Percentiles rank a stretch among this genome's conserved stretches.
Conservation (phyloP, 148 eudicot species). For the Tetragonia tetragonoides region DNA sequence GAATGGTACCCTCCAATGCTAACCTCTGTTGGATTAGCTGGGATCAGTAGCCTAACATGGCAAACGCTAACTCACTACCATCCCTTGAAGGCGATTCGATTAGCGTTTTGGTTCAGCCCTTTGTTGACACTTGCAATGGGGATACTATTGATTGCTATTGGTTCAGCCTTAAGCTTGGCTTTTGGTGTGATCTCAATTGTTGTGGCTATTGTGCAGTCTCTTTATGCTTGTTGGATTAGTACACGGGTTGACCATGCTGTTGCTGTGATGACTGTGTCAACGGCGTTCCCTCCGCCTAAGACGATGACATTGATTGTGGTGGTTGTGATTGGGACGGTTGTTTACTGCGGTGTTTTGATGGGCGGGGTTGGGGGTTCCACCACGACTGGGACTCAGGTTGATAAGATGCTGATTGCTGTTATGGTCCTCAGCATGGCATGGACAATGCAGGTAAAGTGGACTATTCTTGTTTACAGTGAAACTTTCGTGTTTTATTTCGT, state of each 20-base stretch:
- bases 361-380: constrained; percentile 65
- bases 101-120: constrained; percentile 61
- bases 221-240: constrained; percentile 61
- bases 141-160: constrained; percentile 36
- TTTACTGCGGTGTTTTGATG: constrained; percentile 38
- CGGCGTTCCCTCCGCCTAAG: constrained; percentile 27
- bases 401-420: constrained; percentile 19
- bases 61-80: constrained; percentile 20
- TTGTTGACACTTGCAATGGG: constrained; percentile 49
- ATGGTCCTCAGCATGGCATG: constrained; percentile 30
- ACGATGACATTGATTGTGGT: constrained; percentile 16
- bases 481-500: too few species aligned
- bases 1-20: constrained; percentile 44
- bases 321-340: constrained; percentile 1
- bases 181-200: constrained; percentile 36
- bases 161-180: constrained; percentile 43
- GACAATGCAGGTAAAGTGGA: constrained; percentile 39
- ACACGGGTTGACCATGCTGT: constrained; percentile 42
- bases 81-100: constrained; percentile 32
- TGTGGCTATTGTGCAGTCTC: constrained; percentile 37
- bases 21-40: constrained; percentile 33
- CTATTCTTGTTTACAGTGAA: too few species aligned
- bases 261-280: constrained; percentile 33
- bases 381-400: constrained; percentile 13
- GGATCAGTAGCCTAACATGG: constrained; percentile 35